Conservation (phyloP, 208 protist species). For the Acanthamoeba culbertsoni region DNA sequence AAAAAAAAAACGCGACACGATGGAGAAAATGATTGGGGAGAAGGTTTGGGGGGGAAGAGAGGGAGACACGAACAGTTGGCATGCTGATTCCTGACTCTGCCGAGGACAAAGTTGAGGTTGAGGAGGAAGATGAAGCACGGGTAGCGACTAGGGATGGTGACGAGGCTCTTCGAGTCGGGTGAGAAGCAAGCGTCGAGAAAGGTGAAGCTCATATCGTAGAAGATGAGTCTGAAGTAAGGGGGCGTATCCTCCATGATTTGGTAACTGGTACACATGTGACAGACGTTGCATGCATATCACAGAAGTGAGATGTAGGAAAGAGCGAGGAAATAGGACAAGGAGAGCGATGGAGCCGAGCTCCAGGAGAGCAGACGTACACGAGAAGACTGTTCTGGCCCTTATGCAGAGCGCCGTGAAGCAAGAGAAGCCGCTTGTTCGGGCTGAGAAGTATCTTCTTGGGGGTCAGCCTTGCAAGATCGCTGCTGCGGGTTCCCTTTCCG, state of each 20-base stretch:
- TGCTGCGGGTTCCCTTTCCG: not conserved
- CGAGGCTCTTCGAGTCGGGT: conserved; percentile 53
- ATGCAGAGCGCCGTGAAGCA: conserved; percentile 25
- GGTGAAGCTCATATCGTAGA: conserved; percentile 56
- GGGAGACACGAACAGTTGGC: not conserved
- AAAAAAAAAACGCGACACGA: too few species aligned
- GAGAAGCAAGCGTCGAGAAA: conserved; percentile 65
- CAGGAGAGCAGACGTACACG: not conserved
- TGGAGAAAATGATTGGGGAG: not conserved
- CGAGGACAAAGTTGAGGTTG: conserved; percentile 55
- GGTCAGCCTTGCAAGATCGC: not conserved
- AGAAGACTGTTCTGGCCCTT: conserved; percentile 48
- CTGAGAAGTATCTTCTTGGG: conserved; percentile 50
- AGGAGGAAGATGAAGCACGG: conserved; percentile 58
- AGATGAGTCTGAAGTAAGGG: conserved; percentile 45
- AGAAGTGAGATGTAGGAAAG: not conserved
- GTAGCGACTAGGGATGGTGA: conserved; percentile 52
- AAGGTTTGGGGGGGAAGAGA: not conserved
- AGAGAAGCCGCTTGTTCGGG: conserved; percentile 47
- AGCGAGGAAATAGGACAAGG: not conserved
- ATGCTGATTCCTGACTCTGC: conserved; percentile 10
- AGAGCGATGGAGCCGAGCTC: not conserved
- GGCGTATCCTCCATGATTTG: conserved; percentile 50
- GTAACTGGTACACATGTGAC: not conserved
- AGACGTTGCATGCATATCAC: not conserved